These are phyloP conservation scores for Heterobasidion irregulare DNA, from an alignment of 1,284 basidiomycete species.

Conservation along the genomic window DNA sequence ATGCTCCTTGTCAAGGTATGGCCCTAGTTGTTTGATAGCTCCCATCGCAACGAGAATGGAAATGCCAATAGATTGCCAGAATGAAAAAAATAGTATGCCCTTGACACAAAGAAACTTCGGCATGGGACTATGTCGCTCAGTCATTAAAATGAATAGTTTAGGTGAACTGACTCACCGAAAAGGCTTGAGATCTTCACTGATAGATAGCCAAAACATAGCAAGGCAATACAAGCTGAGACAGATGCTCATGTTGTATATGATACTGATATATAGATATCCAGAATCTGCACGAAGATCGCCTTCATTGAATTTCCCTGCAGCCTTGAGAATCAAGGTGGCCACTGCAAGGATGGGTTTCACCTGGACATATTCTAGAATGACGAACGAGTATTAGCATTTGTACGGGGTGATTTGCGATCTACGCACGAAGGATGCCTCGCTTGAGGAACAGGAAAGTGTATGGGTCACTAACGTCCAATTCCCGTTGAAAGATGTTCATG, in stretches of 20 bases:
- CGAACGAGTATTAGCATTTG: slow-evolving; percentile 4
- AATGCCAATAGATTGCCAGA: slow-evolving; percentile 91
- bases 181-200: slow-evolving; percentile 78
- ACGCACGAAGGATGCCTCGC: slow-evolving; percentile 87
- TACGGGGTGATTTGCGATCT: not conserved
- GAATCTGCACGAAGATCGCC: slow-evolving; percentile 79
- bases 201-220: slow-evolving; percentile 92
- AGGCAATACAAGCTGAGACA: slow-evolving; percentile 79
- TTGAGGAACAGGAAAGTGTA: slow-evolving; percentile 93
- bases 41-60: slow-evolving; percentile 84
- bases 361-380: slow-evolving; percentile 84
- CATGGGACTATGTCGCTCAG: slow-evolving; percentile 41
- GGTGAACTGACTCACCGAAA: slow-evolving; percentile 55
- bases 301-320: slow-evolving; percentile 83
- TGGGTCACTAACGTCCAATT: slow-evolving; percentile 88
- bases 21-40: slow-evolving; percentile 71
- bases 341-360: slow-evolving; percentile 88
- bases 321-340: slow-evolving; percentile 82
- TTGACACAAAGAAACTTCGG: slow-evolving; percentile 98
- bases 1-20: slow-evolving; percentile 85
- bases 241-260: slow-evolving; percentile 75
- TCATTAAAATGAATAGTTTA: not conserved
- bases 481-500: slow-evolving; percentile 64
- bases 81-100: slow-evolving; percentile 95
- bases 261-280: slow-evolving; percentile 88